Evolutionary conservation across 148 eudicot species (phyloP).

Genomic region (Salicornia ramosissima): DNA sequence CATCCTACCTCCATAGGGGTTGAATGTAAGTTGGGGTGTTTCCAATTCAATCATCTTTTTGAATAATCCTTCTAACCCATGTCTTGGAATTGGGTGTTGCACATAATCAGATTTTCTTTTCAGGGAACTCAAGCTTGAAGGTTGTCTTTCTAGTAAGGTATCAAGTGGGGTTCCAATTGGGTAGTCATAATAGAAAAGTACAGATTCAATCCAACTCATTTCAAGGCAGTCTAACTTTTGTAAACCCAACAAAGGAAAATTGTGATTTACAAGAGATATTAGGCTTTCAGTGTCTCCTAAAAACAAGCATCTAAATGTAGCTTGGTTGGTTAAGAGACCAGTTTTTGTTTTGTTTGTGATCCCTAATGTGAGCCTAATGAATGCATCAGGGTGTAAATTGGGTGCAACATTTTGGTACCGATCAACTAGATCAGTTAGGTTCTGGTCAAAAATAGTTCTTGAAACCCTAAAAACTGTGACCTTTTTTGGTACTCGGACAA

Average conservation of each 20-base stretch:
- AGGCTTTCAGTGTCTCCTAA: conserved; percentile 13
- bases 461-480: conserved; percentile 21
- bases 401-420: conserved; percentile 22
- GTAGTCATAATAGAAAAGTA: conserved; percentile 10
- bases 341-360: conserved; percentile 8
- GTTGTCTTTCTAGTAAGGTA: conserved; percentile 4
- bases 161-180: conserved; percentile 15
- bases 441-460: neutral
- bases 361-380: conserved; percentile 20
- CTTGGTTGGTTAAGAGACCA: conserved; percentile 3
- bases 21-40: conserved; percentile 25
- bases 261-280: neutral
- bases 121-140: conserved; percentile 3
- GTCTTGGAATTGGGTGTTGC: conserved; percentile 24
- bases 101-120: conserved; percentile 41
- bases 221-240: conserved; percentile 20
- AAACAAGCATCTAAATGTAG: conserved; percentile 21
- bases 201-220: conserved; percentile 21
- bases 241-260: conserved; percentile 11
- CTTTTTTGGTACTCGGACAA: conserved; percentile 14
- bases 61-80: conserved; percentile 28
- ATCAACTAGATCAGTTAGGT: conserved; percentile 13
- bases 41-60: conserved; percentile 24
- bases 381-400: conserved; percentile 6
- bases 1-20: conserved; percentile 42